Percentiles rank a stretch among this genome's conserved stretches.
phyloP scores from a whole-genome alignment of 148 eudicot genomes.

The Camellia lanceoleosa region DNA sequence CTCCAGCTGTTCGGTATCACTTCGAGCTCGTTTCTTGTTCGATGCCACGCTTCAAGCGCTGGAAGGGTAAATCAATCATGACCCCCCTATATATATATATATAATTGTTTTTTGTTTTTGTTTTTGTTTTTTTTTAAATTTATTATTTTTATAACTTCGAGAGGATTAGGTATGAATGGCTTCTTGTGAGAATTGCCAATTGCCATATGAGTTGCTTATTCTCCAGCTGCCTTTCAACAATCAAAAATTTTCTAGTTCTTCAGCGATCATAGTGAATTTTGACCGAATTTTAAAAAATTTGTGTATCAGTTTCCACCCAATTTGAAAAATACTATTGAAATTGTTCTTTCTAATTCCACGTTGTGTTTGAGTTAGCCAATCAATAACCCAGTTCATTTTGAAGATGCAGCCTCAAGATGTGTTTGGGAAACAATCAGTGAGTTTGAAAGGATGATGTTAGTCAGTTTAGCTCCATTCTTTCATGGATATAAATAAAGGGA shows the following conservation, averaged over 20 bases:
- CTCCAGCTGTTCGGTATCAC: conserved; percentile 14
- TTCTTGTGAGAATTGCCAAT: too few species aligned
- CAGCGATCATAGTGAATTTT: background rate
- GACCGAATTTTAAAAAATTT: background rate
- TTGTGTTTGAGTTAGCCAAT: background rate
- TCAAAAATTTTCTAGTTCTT: background rate
- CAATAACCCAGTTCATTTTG: background rate
- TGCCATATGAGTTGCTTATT: too few species aligned
- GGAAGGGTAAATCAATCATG: conserved; percentile 43
- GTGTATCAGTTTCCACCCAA: background rate
- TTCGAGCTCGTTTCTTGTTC: conserved; percentile 44
- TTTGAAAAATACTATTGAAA: background rate
- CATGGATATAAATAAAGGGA: background rate
- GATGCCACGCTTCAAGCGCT: conserved; percentile 48
- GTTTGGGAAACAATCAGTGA: background rate
- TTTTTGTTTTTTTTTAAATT: background rate
- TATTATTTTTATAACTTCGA: background rate
- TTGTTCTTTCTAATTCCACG: background rate
- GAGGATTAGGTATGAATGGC: background rate
- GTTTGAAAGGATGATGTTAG: background rate
- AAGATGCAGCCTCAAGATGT: background rate
- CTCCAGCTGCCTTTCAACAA: too few species aligned
- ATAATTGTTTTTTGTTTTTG: background rate
- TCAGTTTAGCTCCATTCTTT: background rate
- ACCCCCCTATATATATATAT: background rate